Evolutionary conservation across 352 stramenopile species (phyloP), one percentile per base, ranked within the genome.

Genomic region (Globisporangium iwayamae): DNA sequence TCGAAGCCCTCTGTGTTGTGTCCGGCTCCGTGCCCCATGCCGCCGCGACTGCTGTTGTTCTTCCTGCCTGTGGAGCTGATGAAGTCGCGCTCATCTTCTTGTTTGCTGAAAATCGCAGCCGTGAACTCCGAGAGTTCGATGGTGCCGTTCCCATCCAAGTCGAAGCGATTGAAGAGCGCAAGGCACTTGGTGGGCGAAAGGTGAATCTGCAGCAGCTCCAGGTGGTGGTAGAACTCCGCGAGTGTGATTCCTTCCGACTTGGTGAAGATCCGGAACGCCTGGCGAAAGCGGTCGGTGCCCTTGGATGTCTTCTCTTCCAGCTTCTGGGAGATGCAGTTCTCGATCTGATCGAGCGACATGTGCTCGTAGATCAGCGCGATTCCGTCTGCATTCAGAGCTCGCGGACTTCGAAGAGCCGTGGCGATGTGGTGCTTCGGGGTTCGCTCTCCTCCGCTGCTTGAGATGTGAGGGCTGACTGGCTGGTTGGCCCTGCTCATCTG

Each of bases 41-140:
- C 30, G 18, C 46, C 50, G 6, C 36, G 43, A 38, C 51, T 58
- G 41, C 9, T 39, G 30, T 22, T 22, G n/a, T 38, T 53, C 20
- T 54, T 51, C 1, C 41, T 3, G 14, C 32, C 25, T 8, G 56
- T 39, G 10, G 57, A 45, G 18, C 30, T 57, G 14, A 76, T 65
- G 18, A 76, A 7, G 7, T 65, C 56, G 11, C 14, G 16, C 48
- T 71, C 66, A 16, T 72, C 63, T 22, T 78, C 67, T 56, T 77
- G 58, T 25, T 84, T 84, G 22, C 59, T 64, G 66, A 89, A 89
- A 3, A 92, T 57, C n/a, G 72, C 75, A 0, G 74, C 63, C 0
- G 76, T 83, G 54, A 93, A 90, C 56, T 93, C 85, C 22, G 83
- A 72, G 10, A 87, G 65, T 25, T 91, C 83, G 45, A 93, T 85